Percentiles rank a stretch among this genome's conserved stretches.
These are phyloP conservation scores for Macrocybe gigantea DNA, from an alignment of 768 basidiomycete species.

Conservation along the genomic window DNA sequence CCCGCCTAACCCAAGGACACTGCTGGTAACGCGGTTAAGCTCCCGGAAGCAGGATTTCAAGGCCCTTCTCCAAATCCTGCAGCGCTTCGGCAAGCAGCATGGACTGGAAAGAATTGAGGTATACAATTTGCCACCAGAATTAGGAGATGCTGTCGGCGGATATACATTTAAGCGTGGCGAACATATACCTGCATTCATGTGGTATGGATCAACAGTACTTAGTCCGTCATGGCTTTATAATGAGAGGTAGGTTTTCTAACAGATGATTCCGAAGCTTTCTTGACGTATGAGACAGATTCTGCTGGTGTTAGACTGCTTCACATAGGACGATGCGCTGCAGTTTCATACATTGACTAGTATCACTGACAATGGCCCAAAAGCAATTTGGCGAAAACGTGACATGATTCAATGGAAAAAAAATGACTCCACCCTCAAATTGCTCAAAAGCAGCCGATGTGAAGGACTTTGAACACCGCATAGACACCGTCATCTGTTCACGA, in stretches of 20 bases:
- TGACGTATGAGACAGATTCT: slow-evolving; percentile 22
- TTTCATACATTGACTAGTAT: background rate
- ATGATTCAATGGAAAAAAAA: too few species aligned
- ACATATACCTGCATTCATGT: slow-evolving; percentile 39
- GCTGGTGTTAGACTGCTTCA: slow-evolving; percentile 30
- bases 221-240: slow-evolving; percentile 40
- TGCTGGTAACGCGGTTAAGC: slow-evolving; percentile 41
- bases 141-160: slow-evolving; percentile 26
- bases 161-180: slow-evolving; percentile 25
- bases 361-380: too few species aligned
- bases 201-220: slow-evolving; percentile 35
- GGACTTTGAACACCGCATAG: too few species aligned
- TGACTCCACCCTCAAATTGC: too few species aligned
- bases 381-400: too few species aligned
- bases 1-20: slow-evolving; percentile 21
- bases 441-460: too few species aligned
- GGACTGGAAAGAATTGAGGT: slow-evolving; percentile 35
- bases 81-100: slow-evolving; percentile 25
- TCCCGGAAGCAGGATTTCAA: slow-evolving; percentile 23
- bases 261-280: background rate
- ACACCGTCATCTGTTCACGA: too few species aligned
- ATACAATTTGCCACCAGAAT: slow-evolving; percentile 36
- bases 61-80: slow-evolving; percentile 26
- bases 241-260: slow-evolving; percentile 31
- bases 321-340: background rate